A percentile compares a stretch with the other conserved stretches of the same genome.
These are phyloP conservation scores for Fusarium compactum DNA, from an alignment of 2,329 filamentous ascomycete species.

Conservation along the genomic window DNA sequence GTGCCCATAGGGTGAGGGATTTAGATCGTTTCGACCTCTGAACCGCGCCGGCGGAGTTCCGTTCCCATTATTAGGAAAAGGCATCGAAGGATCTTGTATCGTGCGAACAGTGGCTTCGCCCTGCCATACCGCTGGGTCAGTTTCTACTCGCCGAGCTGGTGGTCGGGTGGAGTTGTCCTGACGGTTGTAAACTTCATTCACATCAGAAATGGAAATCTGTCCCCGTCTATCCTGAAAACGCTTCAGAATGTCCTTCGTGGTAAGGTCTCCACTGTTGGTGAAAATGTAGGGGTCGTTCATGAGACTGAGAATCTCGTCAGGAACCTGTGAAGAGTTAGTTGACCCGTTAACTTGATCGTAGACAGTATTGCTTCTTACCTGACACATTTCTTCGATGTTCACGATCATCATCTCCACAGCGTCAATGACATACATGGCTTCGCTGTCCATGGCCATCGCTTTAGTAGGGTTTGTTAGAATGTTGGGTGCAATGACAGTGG, in stretches of 20 bases:
- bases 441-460: slow-evolving; percentile 77
- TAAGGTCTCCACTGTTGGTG: slow-evolving; percentile 85
- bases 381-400: slow-evolving; percentile 95
- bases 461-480: slow-evolving; percentile 81
- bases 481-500: slow-evolving; percentile 97
- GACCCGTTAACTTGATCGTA: background rate
- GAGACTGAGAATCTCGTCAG: slow-evolving; percentile 88
- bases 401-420: slow-evolving; percentile 92
- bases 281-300: slow-evolving; percentile 86
- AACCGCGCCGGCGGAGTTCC: slow-evolving; percentile 64
- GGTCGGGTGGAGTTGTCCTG: slow-evolving; percentile 68
- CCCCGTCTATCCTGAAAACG: slow-evolving; percentile 84
- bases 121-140: slow-evolving; percentile 86
- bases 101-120: slow-evolving; percentile 87
- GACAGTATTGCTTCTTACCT: slow-evolving; percentile 71
- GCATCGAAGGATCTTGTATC: slow-evolving; percentile 70
- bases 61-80: slow-evolving; percentile 54
- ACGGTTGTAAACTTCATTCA: slow-evolving; percentile 67
- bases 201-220: slow-evolving; percentile 70
- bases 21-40: slow-evolving; percentile 59
- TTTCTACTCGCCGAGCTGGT: slow-evolving; percentile 77
- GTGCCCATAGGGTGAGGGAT: slow-evolving; percentile 58
- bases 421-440: slow-evolving; percentile 93
- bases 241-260: slow-evolving; percentile 96
- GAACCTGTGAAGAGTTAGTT: slow-evolving; percentile 72